Percentiles rank a stretch among this genome's conserved stretches.
Conservation (phyloP, 305 asterid genomes). For the Fraxinus dipetala region DNA sequence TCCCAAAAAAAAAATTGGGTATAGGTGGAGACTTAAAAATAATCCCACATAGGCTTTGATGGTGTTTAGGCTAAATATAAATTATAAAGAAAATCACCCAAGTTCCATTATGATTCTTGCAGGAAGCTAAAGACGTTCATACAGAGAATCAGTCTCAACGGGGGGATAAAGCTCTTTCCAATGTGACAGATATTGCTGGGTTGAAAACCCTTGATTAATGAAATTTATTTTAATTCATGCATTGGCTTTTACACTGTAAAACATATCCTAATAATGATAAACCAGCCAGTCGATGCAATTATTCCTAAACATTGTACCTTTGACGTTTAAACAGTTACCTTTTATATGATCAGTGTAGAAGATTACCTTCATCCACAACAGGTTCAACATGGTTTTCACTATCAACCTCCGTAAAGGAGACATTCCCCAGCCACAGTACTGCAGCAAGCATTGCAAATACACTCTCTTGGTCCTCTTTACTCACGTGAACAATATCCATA, state of each 20-base stretch:
- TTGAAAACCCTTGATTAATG: not conserved
- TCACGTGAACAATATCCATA: constrained; percentile 83
- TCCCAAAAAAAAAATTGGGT: not conserved
- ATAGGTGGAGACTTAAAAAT: not conserved
- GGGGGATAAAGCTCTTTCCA: not conserved
- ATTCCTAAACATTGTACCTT: not conserved
- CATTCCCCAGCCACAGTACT: constrained; percentile 87
- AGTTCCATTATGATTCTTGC: not conserved
- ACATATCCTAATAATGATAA: not conserved
- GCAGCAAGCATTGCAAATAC: constrained; percentile 96
- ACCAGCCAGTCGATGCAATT: not conserved
- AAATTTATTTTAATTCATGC: not conserved
- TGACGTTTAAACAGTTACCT: not conserved
- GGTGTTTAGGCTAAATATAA: not conserved
- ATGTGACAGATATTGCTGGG: not conserved
- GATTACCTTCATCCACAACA: constrained; percentile 77
- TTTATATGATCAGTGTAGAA: constrained; percentile 12
- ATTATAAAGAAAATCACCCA: not conserved
- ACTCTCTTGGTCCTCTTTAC: constrained; percentile 82
- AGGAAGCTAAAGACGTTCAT: not conserved
- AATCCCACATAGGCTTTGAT: not conserved
- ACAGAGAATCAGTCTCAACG: not conserved
- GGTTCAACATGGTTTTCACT: constrained; percentile 93
- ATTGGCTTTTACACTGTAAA: not conserved
- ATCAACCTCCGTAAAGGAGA: constrained; percentile 69